Percentiles rank a stretch among this genome's conserved stretches.
phyloP scores from a whole-genome alignment of 2,329 filamentous ascomycete species.

The Alternaria tenuissima region DNA sequence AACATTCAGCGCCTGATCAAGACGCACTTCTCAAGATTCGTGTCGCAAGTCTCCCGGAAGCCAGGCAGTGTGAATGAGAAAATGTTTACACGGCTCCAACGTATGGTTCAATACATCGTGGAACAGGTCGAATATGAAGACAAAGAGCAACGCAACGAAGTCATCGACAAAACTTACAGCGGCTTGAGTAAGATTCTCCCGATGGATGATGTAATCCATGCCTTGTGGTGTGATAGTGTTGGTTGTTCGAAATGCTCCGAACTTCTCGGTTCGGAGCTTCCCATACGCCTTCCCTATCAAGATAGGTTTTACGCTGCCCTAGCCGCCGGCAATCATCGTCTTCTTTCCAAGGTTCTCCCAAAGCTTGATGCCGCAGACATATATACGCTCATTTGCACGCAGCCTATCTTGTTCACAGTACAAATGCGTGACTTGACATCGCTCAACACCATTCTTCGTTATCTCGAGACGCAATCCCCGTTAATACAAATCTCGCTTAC shows the following conservation, averaged over 20 bases:
- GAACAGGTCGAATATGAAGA: neutral
- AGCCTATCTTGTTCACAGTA: neutral
- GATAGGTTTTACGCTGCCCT: neutral
- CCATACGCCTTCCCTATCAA: neutral
- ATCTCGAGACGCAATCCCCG: neutral
- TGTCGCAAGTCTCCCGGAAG: neutral
- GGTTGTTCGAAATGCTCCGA: neutral
- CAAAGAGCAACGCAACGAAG: neutral
- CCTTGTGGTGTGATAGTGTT: neutral
- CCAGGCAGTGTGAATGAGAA: neutral
- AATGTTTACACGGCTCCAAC: neutral
- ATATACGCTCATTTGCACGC: accelerated
- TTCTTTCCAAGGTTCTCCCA: neutral
- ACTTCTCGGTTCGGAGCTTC: neutral
- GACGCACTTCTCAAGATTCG: neutral
- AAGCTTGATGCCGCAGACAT: neutral
- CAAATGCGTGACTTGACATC: neutral
- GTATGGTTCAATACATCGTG: neutral
- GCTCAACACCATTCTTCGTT: neutral
- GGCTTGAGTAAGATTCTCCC: neutral
- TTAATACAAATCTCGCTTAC: neutral
- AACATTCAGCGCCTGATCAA: neutral
- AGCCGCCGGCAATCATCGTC: neutral
- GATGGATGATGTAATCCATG: neutral
- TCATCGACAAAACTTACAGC: neutral